Base-by-base conservation (phyloP, 2,329 filamentous ascomycete species). In the Cercospora citrullina region DNA sequence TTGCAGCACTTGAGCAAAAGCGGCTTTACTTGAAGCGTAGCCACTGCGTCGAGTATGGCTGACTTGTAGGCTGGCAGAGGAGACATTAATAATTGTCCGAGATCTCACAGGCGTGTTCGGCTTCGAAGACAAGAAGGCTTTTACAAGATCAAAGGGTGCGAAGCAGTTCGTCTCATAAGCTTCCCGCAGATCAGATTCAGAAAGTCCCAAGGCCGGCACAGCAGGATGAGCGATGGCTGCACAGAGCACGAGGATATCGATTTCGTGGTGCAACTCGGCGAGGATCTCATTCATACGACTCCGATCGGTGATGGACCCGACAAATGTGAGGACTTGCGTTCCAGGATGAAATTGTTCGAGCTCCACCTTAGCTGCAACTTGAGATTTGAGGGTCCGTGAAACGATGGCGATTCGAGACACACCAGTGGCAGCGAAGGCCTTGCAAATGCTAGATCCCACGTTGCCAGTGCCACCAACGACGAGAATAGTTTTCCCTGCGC, bases 191-290 rank as follows among this genome's bases (percentile, higher is more conserved):
- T 75, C 70, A 1, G 76, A 74, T 3, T 72, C 69, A 55, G 79
- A 75, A 23, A 74, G 75, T 18, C 75, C 75, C 7, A 64, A 57
- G 8, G 81, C 63, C 7, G 74, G 53, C 14, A 76, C 74, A 31
- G 64, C 68, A 5, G 75, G 74, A 39, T 78, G 77, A 10, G 77
- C 68, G 1, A 71, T 72, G 0, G 75, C 80, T 0, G 81, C 82
- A 65, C 77, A 80, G 65, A 78, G 79, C 59, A 84, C 75, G 14
- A 84, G 68, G 53, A 84, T 73, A 66, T 84, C 73, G 30, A 78
- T 76, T 7, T 57, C 53, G 14, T 57, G 21, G 3, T 31, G 10
- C 4, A 57, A 9, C 8, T 57, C 53, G 53, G 23, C 28, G 3
- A 57, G 53, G 62, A 75, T 59, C 33, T 81, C 77, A 14, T 76